phyloP scores from a whole-genome alignment of 768 basidiomycete species.

The Hypsizygus marmoreus region DNA sequence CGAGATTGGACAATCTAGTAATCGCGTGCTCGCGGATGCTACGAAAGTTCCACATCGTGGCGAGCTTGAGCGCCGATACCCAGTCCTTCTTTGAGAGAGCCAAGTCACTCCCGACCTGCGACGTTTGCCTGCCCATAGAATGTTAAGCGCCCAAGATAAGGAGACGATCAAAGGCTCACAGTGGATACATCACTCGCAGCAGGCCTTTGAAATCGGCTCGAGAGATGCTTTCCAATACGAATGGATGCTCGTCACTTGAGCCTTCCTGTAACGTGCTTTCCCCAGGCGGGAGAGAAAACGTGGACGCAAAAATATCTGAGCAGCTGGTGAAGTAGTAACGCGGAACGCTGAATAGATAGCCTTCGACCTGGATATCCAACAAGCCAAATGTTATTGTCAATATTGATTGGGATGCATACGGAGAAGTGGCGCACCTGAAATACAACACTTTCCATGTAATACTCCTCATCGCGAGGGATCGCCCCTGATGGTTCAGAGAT shows the following conservation, averaged over 20 bases:
- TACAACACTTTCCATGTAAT: constrained; percentile 16
- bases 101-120: neutral
- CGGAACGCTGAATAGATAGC: constrained; percentile 27
- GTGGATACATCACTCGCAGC: constrained; percentile 26
- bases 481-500: no score
- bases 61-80: constrained; percentile 39
- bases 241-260: constrained; percentile 23
- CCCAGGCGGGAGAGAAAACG: constrained; percentile 21
- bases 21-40: constrained; percentile 30
- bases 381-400: neutral
- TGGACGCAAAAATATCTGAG: constrained; percentile 23
- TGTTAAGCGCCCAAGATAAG: neutral
- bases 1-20: constrained; percentile 18
- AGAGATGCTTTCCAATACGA: constrained; percentile 24
- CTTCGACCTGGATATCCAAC: constrained; percentile 31
- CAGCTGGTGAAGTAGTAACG: constrained; percentile 22
- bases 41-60: constrained; percentile 39
- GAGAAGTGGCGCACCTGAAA: constrained; percentile 9
- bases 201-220: constrained; percentile 23
- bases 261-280: constrained; percentile 20
- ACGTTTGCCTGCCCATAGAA: neutral
- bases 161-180: constrained; percentile 13
- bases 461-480: constrained; percentile 10
- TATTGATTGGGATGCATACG: no score
- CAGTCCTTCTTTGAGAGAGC: constrained; percentile 27